Evolutionary conservation across 768 basidiomycete species (phyloP).

Genomic region (Rhodotorula sphaerocarpa): DNA sequence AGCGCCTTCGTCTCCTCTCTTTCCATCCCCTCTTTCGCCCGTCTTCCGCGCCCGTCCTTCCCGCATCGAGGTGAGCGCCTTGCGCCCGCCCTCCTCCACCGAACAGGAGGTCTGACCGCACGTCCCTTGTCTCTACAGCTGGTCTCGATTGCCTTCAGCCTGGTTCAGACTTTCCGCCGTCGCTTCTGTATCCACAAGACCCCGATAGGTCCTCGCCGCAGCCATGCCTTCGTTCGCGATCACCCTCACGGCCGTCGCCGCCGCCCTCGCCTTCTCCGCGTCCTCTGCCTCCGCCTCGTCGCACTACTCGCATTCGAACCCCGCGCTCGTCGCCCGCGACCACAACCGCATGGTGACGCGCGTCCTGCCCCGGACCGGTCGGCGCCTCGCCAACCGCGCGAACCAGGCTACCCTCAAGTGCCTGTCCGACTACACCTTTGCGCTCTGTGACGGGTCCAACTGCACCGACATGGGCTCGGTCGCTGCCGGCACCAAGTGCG

Average conservation of each 20-base stretch:
- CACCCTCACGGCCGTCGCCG: not conserved
- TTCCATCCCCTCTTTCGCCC: not conserved
- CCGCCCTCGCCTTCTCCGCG: not conserved
- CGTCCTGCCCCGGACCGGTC: not conserved
- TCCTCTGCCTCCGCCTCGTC: not conserved
- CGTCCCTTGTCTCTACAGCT: not conserved
- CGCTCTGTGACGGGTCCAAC: slow-evolving; percentile 23
- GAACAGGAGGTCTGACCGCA: not conserved
- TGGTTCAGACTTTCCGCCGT: no score
- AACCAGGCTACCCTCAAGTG: slow-evolving; percentile 26
- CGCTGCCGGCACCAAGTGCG: slow-evolving; percentile 29
- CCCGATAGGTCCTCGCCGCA: not conserved
- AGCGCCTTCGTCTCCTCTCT: not conserved
- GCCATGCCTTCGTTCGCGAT: slow-evolving; percentile 14
- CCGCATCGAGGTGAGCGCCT: not conserved
- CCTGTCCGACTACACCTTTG: slow-evolving; percentile 12
- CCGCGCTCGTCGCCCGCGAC: not conserved
- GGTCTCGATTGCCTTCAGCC: no score
- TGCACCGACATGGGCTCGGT: slow-evolving; percentile 33
- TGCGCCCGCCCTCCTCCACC: not conserved
- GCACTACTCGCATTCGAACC: slow-evolving; percentile 11
- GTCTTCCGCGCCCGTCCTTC: no score
- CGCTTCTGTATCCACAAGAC: not conserved
- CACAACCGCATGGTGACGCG: not conserved
- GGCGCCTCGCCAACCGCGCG: slow-evolving; percentile 2